Evolutionary conservation across 768 basidiomycete genomes (phyloP).

Genomic region (Rickenella mellea): DNA sequence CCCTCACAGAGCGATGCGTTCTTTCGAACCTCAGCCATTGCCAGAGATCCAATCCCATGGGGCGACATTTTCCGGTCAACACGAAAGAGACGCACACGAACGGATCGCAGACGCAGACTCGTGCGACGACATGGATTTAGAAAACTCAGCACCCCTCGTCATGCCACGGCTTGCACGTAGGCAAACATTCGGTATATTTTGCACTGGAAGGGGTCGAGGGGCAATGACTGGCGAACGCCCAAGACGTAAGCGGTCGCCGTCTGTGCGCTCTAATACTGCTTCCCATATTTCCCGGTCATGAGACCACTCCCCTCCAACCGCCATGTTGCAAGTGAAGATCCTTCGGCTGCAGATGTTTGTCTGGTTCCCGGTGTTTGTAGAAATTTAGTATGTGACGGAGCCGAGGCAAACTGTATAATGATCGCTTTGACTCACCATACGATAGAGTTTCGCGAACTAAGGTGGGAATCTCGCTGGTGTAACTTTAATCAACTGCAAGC

Average conservation of each 20-base stretch:
- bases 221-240: conserved; percentile 19
- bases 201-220: conserved; percentile 19
- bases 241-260: conserved; percentile 22
- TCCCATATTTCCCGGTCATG: not conserved
- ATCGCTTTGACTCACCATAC: too few species aligned
- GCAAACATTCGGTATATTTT: conserved; percentile 31
- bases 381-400: too few species aligned
- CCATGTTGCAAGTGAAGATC: not conserved
- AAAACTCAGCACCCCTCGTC: too few species aligned
- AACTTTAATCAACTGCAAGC: too few species aligned
- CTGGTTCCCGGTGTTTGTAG: not conserved
- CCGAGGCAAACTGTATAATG: too few species aligned
- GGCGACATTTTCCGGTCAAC: not conserved
- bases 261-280: conserved; percentile 16
- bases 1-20: too few species aligned
- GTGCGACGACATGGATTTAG: too few species aligned
- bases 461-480: too few species aligned
- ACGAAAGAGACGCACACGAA: not conserved
- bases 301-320: not conserved
- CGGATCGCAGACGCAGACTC: too few species aligned
- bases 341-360: not conserved
- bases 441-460: too few species aligned
- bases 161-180: too few species aligned
- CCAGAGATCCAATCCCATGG: not conserved
- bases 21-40: too few species aligned